Conservation (phyloP, 2,329 filamentous ascomycete species). For the Furcasterigmium sp. region DNA sequence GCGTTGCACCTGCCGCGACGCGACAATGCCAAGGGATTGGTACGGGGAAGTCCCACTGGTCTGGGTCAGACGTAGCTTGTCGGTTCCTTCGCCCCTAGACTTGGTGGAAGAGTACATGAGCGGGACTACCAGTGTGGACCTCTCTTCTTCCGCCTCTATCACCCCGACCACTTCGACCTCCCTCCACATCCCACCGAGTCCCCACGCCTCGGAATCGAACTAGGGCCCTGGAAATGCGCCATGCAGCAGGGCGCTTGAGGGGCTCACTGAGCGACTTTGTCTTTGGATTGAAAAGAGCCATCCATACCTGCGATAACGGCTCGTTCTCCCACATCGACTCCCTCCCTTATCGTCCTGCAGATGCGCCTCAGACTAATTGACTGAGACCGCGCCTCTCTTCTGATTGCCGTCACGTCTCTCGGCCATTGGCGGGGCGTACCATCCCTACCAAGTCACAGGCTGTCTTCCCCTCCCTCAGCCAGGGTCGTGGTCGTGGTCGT, state of each 20-base stretch:
- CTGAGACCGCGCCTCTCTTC: background rate
- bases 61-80: background rate
- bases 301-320: background rate
- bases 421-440: too few species aligned
- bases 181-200: background rate
- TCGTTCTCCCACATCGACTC: background rate
- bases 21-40: background rate
- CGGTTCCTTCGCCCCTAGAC: background rate
- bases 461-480: background rate
- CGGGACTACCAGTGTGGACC: background rate
- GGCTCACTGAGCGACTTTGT: background rate
- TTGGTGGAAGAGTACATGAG: background rate
- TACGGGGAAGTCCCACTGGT: background rate
- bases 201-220: background rate
- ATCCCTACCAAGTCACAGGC: too few species aligned
- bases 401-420: too few species aligned
- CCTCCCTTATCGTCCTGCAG: too few species aligned
- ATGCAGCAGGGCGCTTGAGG: background rate
- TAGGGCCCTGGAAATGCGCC: background rate
- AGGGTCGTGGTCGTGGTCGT: background rate
- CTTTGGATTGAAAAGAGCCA: too few species aligned
- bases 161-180: background rate
- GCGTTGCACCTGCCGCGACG: too few species aligned
- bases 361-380: too few species aligned
- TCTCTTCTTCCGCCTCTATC: background rate